Conservation (phyloP, 2,329 filamentous ascomycete species). For the Scedosporium minutisporum region DNA sequence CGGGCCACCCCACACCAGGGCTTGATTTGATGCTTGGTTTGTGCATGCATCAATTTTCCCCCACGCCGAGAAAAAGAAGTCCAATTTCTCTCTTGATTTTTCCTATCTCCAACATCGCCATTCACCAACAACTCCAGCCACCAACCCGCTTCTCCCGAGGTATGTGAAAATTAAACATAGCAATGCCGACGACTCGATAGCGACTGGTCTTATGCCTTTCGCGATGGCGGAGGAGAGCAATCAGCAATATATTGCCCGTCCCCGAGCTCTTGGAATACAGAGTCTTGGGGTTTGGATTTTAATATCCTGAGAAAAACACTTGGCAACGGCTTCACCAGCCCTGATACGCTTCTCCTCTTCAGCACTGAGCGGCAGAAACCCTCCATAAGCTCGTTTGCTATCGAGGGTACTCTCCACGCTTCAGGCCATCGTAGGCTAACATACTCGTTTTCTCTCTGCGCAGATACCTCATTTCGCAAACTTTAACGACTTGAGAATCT, state of each 20-base stretch:
- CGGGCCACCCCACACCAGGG: constrained; percentile 24
- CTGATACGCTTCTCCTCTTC: constrained; percentile 55
- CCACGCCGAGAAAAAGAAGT: constrained; percentile 16
- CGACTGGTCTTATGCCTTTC: constrained; percentile 32
- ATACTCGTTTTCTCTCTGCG: constrained; percentile 21
- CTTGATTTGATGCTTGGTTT: constrained; percentile 19
- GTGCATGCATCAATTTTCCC: constrained; percentile 12
- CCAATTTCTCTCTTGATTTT: constrained; percentile 9
- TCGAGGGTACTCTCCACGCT: constrained; percentile 63
- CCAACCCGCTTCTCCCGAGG: constrained; percentile 24
- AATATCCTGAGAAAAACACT: background rate
- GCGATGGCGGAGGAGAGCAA: constrained; percentile 54
- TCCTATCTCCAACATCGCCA: constrained; percentile 16
- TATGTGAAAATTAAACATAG: constrained; percentile 27
- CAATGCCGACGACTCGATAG: constrained; percentile 14
- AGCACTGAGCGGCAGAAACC: constrained; percentile 63
- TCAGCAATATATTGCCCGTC: constrained; percentile 30
- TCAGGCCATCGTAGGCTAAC: constrained; percentile 55
- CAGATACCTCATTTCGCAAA: constrained; percentile 55
- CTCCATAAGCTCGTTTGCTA: constrained; percentile 32
- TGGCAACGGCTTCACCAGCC: background rate
- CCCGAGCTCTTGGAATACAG: constrained; percentile 14
- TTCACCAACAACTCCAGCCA: constrained; percentile 15
- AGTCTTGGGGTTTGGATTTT: constrained; percentile 1
- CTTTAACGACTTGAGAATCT: constrained; percentile 69